A percentile compares a stretch with the other conserved stretches of the same genome.
These are phyloP conservation scores for Vitis vinifera DNA, from an alignment of 164 flowering plant genomes.

Conservation along the genomic window DNA sequence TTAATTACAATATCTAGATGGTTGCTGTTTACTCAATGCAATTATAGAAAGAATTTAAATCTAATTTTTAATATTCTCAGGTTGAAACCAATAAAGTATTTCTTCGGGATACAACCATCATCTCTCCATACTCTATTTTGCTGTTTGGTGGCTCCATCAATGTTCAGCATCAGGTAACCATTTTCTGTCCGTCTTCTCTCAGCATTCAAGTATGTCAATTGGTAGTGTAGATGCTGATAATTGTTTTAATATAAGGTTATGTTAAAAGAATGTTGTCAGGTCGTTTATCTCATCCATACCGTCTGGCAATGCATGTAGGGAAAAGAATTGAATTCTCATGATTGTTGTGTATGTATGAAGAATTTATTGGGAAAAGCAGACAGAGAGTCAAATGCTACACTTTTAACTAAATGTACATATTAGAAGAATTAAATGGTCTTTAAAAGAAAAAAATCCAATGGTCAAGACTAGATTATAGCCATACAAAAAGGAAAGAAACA, in stretches of 20 bases:
- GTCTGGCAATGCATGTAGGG: too few relatives aligned
- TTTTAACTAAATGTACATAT: too few relatives aligned
- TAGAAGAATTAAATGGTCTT: too few relatives aligned
- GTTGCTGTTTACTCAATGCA: background rate
- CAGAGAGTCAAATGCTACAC: too few relatives aligned
- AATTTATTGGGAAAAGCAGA: too few relatives aligned
- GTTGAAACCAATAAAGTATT: slow-evolving; percentile 84
- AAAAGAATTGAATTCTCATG: too few relatives aligned
- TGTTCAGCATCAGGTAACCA: slow-evolving; percentile 81
- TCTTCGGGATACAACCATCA: slow-evolving; percentile 82
- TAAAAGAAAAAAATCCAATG: too few relatives aligned
- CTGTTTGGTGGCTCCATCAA: slow-evolving; percentile 86
- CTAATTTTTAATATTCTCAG: slow-evolving; percentile 32
- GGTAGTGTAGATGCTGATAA: background rate
- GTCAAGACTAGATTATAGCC: too few relatives aligned
- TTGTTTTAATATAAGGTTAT: background rate
- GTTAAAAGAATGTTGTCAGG: background rate
- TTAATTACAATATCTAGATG: background rate
- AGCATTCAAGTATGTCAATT: background rate
- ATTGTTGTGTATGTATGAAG: too few relatives aligned
- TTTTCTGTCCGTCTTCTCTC: background rate
- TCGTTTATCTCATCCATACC: background rate
- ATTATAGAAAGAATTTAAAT: background rate
- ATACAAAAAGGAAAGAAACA: too few relatives aligned
- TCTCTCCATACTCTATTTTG: slow-evolving; percentile 84